Evolutionary conservation across 306 rosid genomes (phyloP).

Genomic region (Fragaria vesca): DNA sequence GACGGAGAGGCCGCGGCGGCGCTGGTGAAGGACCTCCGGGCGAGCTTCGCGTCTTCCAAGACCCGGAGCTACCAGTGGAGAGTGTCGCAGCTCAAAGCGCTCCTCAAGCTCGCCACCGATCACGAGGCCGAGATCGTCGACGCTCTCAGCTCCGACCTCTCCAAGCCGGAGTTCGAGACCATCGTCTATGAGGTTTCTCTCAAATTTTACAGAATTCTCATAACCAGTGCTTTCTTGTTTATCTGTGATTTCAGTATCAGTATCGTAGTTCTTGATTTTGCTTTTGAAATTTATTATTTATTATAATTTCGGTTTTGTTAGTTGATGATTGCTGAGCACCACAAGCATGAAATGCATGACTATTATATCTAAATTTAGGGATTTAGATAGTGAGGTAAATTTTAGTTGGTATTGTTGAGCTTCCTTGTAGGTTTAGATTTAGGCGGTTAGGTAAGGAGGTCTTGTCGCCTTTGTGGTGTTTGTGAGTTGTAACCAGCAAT

Average conservation of each 20-base stretch:
- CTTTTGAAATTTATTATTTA: background rate
- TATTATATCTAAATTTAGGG: background rate
- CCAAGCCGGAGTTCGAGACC: conserved; percentile 70
- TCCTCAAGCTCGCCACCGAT: conserved; percentile 21
- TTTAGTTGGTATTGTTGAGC: background rate
- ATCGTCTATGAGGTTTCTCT: conserved; percentile 54
- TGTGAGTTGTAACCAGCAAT: background rate
- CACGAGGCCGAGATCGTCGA: conserved; percentile 38
- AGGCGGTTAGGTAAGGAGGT: background rate
- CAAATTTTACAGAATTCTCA: background rate
- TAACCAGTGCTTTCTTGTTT: background rate
- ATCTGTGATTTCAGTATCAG: background rate
- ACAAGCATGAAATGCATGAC: background rate
- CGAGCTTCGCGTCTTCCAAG: conserved; percentile 23
- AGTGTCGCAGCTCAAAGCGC: conserved; percentile 35
- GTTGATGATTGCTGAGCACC: background rate
- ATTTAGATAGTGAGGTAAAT: background rate
- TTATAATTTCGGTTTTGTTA: background rate
- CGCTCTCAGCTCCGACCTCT: conserved; percentile 49
- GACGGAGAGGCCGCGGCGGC: conserved; percentile 27
- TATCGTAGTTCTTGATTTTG: background rate
- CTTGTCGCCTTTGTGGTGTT: background rate
- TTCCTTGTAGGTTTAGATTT: background rate
- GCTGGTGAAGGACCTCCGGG: conserved; percentile 24
- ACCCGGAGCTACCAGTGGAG: conserved; percentile 47